Conservation (phyloP, 495 filamentous ascomycete species). For the Hypoxylon crocopeplum region DNA sequence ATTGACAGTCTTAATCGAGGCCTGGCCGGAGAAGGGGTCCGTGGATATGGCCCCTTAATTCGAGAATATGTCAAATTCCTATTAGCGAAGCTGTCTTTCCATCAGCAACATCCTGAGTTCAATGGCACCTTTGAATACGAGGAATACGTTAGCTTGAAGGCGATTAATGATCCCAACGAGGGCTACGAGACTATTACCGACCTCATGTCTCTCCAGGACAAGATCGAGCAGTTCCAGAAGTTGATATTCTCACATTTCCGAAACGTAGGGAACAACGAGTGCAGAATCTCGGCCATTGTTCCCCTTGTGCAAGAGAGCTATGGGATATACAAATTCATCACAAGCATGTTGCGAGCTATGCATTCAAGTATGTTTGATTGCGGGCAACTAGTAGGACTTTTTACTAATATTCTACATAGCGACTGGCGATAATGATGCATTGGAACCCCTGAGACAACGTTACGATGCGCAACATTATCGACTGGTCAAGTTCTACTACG, state of each 20-base stretch:
- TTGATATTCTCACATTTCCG: slow-evolving; percentile 96
- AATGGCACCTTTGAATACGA: slow-evolving; percentile 99
- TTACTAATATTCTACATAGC: slow-evolving; percentile 56
- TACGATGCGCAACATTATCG: slow-evolving; percentile 97
- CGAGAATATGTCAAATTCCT: slow-evolving; percentile 95
- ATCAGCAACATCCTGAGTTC: slow-evolving; percentile 96
- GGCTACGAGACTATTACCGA: slow-evolving; percentile 98
- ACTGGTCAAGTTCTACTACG: slow-evolving; percentile 96
- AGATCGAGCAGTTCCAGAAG: slow-evolving; percentile 98
- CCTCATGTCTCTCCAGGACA: slow-evolving; percentile 94
- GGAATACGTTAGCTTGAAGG: slow-evolving; percentile 97
- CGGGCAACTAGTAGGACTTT: neutral
- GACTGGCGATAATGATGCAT: slow-evolving; percentile 93
- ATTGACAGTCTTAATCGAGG: slow-evolving; percentile 90
- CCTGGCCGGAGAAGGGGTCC: slow-evolving; percentile 81
- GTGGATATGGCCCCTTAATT: slow-evolving; percentile 91
- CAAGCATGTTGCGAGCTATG: slow-evolving; percentile 95
- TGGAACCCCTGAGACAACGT: slow-evolving; percentile 82
- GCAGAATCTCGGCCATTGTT: slow-evolving; percentile 91
- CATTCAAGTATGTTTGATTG: slow-evolving; percentile 86
- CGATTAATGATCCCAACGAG: slow-evolving; percentile 98
- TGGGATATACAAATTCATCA: slow-evolving; percentile 96
- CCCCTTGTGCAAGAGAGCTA: slow-evolving; percentile 97
- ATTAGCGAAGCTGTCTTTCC: slow-evolving; percentile 90
- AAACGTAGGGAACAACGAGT: slow-evolving; percentile 90